These are phyloP conservation scores for Fusarium redolens DNA, from an alignment of 2,329 filamentous ascomycete genomes.

Conservation along the genomic window DNA sequence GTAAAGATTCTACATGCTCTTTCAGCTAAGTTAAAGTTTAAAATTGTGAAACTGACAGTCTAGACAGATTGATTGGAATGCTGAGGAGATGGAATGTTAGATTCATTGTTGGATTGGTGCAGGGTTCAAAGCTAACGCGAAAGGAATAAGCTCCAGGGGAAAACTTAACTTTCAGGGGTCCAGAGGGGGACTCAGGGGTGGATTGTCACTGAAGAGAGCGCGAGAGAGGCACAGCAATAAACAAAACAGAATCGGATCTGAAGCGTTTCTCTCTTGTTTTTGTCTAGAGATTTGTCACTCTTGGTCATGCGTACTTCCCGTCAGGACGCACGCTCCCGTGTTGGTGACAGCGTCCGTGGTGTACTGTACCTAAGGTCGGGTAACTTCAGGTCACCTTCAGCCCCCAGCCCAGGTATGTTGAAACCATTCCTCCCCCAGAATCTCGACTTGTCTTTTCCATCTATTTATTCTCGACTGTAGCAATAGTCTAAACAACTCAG, in stretches of 20 bases:
- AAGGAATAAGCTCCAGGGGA: constrained; percentile 22
- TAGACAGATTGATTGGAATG: constrained; percentile 1
- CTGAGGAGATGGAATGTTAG: neutral
- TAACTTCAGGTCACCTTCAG: neutral
- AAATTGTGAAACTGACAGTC: neutral
- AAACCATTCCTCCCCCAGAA: constrained; percentile 31
- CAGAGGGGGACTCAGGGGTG: constrained; percentile 23
- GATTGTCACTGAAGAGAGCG: neutral
- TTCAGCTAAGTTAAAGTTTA: neutral
- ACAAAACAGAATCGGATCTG: neutral
- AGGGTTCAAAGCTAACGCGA: constrained; percentile 12
- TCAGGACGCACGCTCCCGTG: constrained; percentile 3
- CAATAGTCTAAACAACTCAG: neutral
- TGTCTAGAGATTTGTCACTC: neutral
- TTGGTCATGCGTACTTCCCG: constrained; percentile 5
- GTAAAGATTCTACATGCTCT: neutral
- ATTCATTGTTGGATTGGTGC: neutral
- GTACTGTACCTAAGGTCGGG: neutral
- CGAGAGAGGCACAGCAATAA: neutral
- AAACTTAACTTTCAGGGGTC: constrained; percentile 26
- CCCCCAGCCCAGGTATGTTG: constrained; percentile 9
- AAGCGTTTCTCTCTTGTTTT: neutral
- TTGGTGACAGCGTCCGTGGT: constrained; percentile 10
- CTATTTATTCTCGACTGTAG: neutral
- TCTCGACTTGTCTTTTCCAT: neutral